Conservation (phyloP, 805 yeast genomes). For the Yueomyces sp. region DNA sequence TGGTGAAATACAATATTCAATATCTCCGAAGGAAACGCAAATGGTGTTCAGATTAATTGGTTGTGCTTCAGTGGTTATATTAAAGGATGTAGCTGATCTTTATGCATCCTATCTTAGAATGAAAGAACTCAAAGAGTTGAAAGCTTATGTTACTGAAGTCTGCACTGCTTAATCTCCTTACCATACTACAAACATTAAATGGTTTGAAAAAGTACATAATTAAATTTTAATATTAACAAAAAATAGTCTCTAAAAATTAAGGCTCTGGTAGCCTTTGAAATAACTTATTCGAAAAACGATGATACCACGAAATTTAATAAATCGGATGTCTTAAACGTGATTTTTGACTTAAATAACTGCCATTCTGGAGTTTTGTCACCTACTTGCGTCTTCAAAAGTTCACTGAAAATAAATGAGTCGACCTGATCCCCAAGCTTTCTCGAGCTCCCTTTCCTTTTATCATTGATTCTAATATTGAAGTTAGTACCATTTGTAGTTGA, state of each 20-base stretch:
- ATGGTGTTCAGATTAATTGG: slow-evolving; percentile 17
- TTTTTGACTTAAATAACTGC: slow-evolving; percentile 53
- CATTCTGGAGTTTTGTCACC: slow-evolving; percentile 41
- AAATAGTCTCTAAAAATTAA: too few species aligned
- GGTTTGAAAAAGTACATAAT: too few species aligned
- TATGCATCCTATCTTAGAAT: slow-evolving; percentile 9
- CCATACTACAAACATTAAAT: too few species aligned
- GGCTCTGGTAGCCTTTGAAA: too few species aligned
- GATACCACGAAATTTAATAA: slow-evolving; percentile 57
- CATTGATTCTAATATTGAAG: slow-evolving; percentile 48
- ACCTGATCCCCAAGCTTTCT: slow-evolving; percentile 18
- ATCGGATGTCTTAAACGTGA: slow-evolving; percentile 52
- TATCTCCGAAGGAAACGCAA: slow-evolving; percentile 11
- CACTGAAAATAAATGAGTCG: slow-evolving; percentile 51
- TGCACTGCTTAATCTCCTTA: not conserved
- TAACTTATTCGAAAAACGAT: slow-evolving; percentile 33
- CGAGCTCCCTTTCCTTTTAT: slow-evolving; percentile 19
- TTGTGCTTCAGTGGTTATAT: slow-evolving; percentile 11
- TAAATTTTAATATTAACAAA: too few species aligned
- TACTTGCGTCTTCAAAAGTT: slow-evolving; percentile 59
- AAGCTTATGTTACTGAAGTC: not conserved
- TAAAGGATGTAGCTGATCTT: slow-evolving; percentile 6
- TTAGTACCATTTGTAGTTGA: slow-evolving; percentile 64
- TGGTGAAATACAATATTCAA: slow-evolving; percentile 2
- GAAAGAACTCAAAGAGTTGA: slow-evolving; percentile 9